Base-by-base conservation (phyloP, 495 filamentous ascomycete species). In the Podospora pseudoanserina region DNA sequence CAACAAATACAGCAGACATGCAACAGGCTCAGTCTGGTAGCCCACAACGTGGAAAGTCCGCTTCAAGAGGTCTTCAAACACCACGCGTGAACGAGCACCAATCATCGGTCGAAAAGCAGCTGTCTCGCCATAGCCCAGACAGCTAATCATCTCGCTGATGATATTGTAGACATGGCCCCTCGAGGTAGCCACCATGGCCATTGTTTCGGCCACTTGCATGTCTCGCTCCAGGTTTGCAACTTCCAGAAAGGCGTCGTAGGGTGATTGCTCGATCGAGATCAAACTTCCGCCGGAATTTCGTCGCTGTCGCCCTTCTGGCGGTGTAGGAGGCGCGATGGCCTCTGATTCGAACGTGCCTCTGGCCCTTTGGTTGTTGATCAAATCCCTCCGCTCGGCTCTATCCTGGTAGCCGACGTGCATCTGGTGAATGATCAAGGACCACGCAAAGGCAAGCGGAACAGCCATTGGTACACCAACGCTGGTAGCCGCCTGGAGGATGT, bases 401-500 rank as follows among this genome's bases (percentile, higher is more conserved):
- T 80, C 79, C 34, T 85, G 79, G 60, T 87, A 89, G 3, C 83
- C 79, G 39, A 89, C 79, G 72, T 84, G 83, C 81, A 93, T 86
- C 6, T 84, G 84, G 69, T 92, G 83, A n/a, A 92, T 77, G 20
- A 96, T 84, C 61, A 93, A 76, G 11, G 88, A 85, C 93, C 92
- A 97, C 9, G 91, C 86, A 65, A 93, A 90, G 27, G 89, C 82
- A 27, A 89, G 86, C 13, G 91, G 91, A 63, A 84, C 88, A 2
- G 89, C 89, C 20, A 84, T 83, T 23, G 67, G 72, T 11, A 81
- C 68, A n/a, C 78, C 78, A 0, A 76, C 71, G 15, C 79, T 75
- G 56, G 84, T 80, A 4, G 87, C 87, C 20, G 76, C 73, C 30
- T 79, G 77, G 4, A 94, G 75, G 20, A 88, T 84, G 54, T 85